phyloP scores from a whole-genome alignment of 768 basidiomycete species.

The Calocybe cyanea region DNA sequence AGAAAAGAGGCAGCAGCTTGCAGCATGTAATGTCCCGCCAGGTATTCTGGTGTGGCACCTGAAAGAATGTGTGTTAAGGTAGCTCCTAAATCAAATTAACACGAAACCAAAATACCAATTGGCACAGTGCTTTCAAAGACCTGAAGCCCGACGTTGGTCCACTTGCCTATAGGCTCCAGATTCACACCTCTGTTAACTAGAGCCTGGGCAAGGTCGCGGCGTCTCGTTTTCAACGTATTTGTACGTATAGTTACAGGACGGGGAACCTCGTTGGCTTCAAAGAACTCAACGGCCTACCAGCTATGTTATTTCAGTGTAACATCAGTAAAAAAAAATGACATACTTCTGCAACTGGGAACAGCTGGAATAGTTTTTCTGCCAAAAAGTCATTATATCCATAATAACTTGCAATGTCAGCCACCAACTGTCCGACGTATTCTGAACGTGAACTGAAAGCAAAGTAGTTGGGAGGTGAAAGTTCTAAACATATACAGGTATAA shows the following conservation, averaged over 20 bases:
- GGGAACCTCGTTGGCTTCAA: constrained; percentile 94
- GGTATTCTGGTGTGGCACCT: constrained; percentile 97
- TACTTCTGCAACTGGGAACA: constrained; percentile 93
- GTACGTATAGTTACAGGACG: constrained; percentile 97
- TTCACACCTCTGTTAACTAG: constrained; percentile 96
- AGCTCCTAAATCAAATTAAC: not conserved
- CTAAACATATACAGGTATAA: constrained; percentile 8
- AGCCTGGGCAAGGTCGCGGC: constrained; percentile 91
- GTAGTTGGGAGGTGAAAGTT: not conserved
- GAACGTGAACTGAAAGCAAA: constrained; percentile 64
- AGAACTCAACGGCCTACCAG: constrained; percentile 90
- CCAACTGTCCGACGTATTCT: constrained; percentile 85
- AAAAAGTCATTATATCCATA: constrained; percentile 98
- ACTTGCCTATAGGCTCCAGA: constrained; percentile 97
- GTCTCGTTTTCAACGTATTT: constrained; percentile 90
- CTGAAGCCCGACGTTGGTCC: constrained; percentile 99
- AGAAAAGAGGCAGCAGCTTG: constrained; percentile 99
- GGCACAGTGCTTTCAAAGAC: constrained; percentile 96
- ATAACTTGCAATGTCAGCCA: constrained; percentile 89
- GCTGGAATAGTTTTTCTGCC: constrained; percentile 87
- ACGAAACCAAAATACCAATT: constrained; percentile 54
- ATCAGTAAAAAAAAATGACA: constrained; percentile 12
- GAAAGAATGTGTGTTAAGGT: constrained; percentile 3
- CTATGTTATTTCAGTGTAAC: constrained; percentile 6
- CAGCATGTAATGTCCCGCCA: constrained; percentile 99